Evolutionary conservation across 2,329 filamentous ascomycete species (phyloP), one percentile per base, ranked within the genome.

Genomic region (Penicillium hesseltinei): DNA sequence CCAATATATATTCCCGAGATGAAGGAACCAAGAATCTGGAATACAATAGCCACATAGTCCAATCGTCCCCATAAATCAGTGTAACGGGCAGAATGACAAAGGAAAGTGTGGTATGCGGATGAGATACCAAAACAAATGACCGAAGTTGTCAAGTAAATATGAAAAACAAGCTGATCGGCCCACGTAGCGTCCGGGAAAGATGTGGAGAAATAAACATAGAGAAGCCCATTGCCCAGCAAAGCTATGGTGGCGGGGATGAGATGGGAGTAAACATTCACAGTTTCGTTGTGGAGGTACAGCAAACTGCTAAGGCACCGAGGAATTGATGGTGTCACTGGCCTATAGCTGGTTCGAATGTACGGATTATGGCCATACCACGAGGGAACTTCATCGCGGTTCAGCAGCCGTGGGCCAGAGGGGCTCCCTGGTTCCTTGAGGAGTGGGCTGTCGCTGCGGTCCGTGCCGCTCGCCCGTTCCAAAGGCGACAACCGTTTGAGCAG

Each of bases 1-100:
- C 68, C 72, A 43, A 73, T 69, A 52, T 72, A 69, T 29, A 75
- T 66, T 1, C 73, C 71, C 19, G 66, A 71, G 19, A 74, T 62
- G 54, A 76, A 74, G 50, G 66, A 65, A 2, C 72, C 73, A 23
- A 74, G 48, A 11, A 71, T 74, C 13, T 73, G 64, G 4, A 61
- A 60, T 4, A 75, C 50, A 33, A 75, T 75, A 0, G 72, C 73
- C 5, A 69, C 61, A 50, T 71, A 73, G 55, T 75, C 73, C 19
- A 69, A 57, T 11, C 68, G 58, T 6, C 70, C 50, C 65, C 69
- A 72, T 0, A 64, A 45, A 43, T 60, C 54, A 6, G 62, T 62
- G 4, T 73, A 58, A 4, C 45, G 36, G 21, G 59, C 52, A 2
- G 71, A 75, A 58, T 75, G 73, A 51, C 69, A 70, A 35, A 72